Evolutionary conservation across 371 early-diverging fungal species (phyloP).

Genomic region (Mortierella sp.): DNA sequence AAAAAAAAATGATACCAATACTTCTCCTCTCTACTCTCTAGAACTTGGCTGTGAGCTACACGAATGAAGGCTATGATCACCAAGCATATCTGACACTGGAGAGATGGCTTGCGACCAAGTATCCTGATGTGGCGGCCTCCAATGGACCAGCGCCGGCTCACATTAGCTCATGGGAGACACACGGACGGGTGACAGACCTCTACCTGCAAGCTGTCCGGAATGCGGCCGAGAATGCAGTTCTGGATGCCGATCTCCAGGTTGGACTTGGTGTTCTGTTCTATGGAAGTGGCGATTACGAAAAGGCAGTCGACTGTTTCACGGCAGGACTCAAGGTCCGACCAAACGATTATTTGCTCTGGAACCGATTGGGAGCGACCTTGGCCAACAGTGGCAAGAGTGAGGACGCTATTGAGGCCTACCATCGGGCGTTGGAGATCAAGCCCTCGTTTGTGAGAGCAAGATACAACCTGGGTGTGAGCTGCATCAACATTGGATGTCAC

Average conservation of each 20-base stretch:
- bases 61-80: slow-evolving; percentile 85
- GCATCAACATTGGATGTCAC: slow-evolving; percentile 90
- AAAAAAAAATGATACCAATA: not conserved
- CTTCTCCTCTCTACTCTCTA: slow-evolving; percentile 1
- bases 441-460: slow-evolving; percentile 97
- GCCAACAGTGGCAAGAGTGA: slow-evolving; percentile 84
- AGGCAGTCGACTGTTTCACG: slow-evolving; percentile 97
- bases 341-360: slow-evolving; percentile 94
- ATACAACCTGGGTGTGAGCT: slow-evolving; percentile 94
- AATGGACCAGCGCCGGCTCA: slow-evolving; percentile 19
- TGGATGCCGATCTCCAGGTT: slow-evolving; percentile 93
- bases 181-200: slow-evolving; percentile 79
- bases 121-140: slow-evolving; percentile 63
- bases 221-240: slow-evolving; percentile 69
- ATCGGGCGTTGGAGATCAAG: slow-evolving; percentile 90
- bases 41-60: slow-evolving; percentile 93
- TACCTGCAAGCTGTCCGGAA: slow-evolving; percentile 84
- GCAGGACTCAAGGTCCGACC: slow-evolving; percentile 88
- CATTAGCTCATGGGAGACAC: slow-evolving; percentile 61
- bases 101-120: slow-evolving; percentile 86
- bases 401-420: slow-evolving; percentile 93
- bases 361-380: slow-evolving; percentile 95
- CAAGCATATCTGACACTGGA: slow-evolving; percentile 91
- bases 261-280: slow-evolving; percentile 96
- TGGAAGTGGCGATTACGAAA: slow-evolving; percentile 87